phyloP scores from a whole-genome alignment of 345 rosid genomes.

The Rubroshorea leprosula region DNA sequence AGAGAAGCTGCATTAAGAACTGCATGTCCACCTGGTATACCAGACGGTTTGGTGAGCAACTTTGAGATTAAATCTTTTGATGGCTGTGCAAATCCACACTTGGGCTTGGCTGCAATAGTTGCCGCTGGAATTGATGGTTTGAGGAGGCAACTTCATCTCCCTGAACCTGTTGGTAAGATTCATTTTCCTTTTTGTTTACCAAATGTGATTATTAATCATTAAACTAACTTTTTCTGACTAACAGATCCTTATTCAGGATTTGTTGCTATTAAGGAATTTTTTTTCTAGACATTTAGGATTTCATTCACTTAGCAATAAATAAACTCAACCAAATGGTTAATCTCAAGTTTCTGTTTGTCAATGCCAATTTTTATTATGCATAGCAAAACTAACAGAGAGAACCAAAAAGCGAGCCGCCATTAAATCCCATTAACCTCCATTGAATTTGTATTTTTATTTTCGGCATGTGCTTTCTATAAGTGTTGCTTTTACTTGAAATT shows the following conservation, averaged over 20 bases:
- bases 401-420: no score
- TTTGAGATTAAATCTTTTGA: constrained; percentile 89
- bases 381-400: no score
- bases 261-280: no score
- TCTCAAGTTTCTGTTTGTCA: no score
- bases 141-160: constrained; percentile 55
- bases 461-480: neutral
- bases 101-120: constrained; percentile 66
- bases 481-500: neutral
- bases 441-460: no score
- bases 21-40: constrained; percentile 85
- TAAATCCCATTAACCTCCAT: no score
- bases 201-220: no score
- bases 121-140: constrained; percentile 96
- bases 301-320: neutral
- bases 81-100: constrained; percentile 86
- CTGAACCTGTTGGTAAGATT: constrained; percentile 67
- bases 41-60: constrained; percentile 74
- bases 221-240: no score
- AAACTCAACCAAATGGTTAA: neutral
- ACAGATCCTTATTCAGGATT: neutral
- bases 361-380: no score
- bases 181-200: neutral
- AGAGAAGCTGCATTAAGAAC: constrained; percentile 82
- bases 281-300: neutral